phyloP scores from a whole-genome alignment of 176 grass and related monocot species.

The Hsuehochloa calcarea region DNA sequence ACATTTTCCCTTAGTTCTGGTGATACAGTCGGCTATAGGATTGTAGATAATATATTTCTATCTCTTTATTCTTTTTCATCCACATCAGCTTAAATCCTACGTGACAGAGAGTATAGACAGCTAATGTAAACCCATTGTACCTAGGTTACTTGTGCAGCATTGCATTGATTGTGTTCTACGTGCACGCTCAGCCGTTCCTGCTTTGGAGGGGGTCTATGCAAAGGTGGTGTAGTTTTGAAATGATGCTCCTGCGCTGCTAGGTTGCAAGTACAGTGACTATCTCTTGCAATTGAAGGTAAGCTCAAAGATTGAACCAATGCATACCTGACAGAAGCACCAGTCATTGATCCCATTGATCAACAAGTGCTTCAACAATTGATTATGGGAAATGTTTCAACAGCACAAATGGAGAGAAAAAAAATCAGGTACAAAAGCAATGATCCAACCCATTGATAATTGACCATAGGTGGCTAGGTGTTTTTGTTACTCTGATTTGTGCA shows the following conservation, averaged over 20 bases:
- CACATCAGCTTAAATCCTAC: too few species aligned
- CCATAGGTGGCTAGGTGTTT: background rate
- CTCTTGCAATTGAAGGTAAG: background rate
- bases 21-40: too few species aligned
- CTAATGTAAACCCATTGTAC: too few species aligned
- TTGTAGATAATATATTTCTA: too few species aligned
- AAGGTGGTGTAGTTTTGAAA: background rate
- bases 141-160: background rate
- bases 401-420: background rate
- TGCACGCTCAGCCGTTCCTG: background rate
- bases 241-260: background rate
- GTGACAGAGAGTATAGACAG: too few species aligned
- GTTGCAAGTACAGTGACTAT: background rate
- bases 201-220: background rate
- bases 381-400: background rate
- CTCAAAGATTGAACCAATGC: background rate
- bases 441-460: background rate
- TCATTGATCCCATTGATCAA: background rate
- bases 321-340: background rate
- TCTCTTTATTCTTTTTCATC: too few species aligned
- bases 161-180: constrained; percentile 3
- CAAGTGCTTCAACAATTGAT: background rate
- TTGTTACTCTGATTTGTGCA: background rate
- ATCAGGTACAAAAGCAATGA: background rate
- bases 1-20: too few species aligned